phyloP scores from a whole-genome alignment of 345 rosid genomes.

The Draba incana region DNA sequence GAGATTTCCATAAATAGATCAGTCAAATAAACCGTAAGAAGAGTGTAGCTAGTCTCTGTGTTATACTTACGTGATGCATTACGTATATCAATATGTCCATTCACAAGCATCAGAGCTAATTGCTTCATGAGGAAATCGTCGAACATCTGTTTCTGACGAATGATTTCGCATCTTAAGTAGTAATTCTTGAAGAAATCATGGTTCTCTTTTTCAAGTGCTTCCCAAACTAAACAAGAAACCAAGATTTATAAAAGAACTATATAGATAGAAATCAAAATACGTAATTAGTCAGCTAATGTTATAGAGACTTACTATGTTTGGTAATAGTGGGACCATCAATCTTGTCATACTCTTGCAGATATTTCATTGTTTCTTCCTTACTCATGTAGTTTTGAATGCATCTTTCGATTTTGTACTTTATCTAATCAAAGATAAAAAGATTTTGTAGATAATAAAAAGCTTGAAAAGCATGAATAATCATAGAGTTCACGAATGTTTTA shows the following conservation, averaged over 20 bases:
- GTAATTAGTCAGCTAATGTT: not conserved
- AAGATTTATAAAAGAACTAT: not conserved
- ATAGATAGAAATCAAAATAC: not conserved
- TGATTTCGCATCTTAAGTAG: not conserved
- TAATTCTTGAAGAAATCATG: constrained; percentile 6
- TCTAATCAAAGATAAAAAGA: constrained; percentile 9
- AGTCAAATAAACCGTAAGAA: not conserved
- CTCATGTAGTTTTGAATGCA: constrained; percentile 18
- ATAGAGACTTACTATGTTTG: not conserved
- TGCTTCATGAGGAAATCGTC: not conserved
- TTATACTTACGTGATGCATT: constrained; percentile 8
- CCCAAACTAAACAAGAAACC: constrained; percentile 29
- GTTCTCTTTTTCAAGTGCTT: constrained; percentile 14
- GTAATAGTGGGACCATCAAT: not conserved
- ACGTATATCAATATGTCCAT: not conserved
- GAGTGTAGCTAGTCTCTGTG: not conserved
- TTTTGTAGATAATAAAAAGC: not conserved
- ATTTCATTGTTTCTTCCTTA: constrained; percentile 1
- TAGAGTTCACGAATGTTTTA: not conserved
- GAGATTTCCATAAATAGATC: not conserved
- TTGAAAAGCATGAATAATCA: constrained; percentile 1
- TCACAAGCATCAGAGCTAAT: not conserved
- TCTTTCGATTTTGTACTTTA: not conserved
- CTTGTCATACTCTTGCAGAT: not conserved
- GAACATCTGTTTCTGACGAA: not conserved